Evolutionary conservation across 2,329 filamentous ascomycete species (phyloP), one percentile per base, ranked within the genome.

Genomic region (Penicillium hesseltinei): DNA sequence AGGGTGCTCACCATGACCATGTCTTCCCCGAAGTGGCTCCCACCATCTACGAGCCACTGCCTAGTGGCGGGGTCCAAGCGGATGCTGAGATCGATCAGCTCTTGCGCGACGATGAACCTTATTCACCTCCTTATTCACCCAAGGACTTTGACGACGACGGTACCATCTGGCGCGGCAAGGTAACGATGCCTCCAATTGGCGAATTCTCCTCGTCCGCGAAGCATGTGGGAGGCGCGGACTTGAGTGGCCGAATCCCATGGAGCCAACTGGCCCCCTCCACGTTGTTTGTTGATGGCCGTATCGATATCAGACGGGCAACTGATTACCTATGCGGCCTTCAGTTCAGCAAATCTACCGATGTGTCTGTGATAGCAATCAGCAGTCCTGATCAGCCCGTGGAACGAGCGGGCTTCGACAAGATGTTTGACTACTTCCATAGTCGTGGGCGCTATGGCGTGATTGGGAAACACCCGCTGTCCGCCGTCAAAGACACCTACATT

Each of bases 11-110:
- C 53, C 71, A 75, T 38, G 74, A 77, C 51, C 73, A 71, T 66
- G 76, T 70, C 57, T 78, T 77, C 72, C 80, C 75, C 54, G 77
- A 71, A 59, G 67, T 74, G 17, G 68, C 75, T 27, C 66, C 69
- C 29, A 71, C 75, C 44, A 70, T 75, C 36, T 72, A 71, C 38
- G 73, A 76, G 50, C 72, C 71, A 47, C 57, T 73, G 19, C 67
- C 81, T 62, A 79, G 82, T 50, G 72, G 75, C 57, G 74, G 82
- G 68, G 74, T 79, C 62, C 66, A 78, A 70, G 85, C 89, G 15
- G 93, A 99, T 72, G 84, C 90, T 3, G 94, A 97, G 59, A 90
- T 99, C 21, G 94, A 99, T 72, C 86, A 91, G 40, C 80, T 99
- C 65, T 83, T 97, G 8, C 85, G 92, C 67, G 91, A 90, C 58